Base-by-base conservation (phyloP, 768 basidiomycete genomes). In the Trametes coccinea region DNA sequence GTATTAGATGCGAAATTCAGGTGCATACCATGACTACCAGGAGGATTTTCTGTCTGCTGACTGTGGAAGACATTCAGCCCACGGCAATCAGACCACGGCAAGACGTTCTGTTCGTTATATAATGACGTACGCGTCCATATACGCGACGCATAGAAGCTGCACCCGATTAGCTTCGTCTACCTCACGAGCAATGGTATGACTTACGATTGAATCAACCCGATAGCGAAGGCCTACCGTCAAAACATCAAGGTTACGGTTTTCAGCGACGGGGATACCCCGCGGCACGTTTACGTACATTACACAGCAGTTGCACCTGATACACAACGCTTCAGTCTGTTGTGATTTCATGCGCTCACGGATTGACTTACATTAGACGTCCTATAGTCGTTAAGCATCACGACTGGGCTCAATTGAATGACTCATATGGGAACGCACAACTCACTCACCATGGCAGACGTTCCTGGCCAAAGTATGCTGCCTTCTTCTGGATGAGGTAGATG, bases 361-460 rank as follows among this genome's bases (percentile, higher is more conserved):
- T 9, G n/a, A 39, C 50, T 33, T 34, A 56, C 54, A 47, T 56
- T 56, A 3, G 54, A 56, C 3, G 54, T 56, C 54, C 54, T 56
- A 7, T 46, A 17, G 16, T 2, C 2, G n/a, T 16, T 33, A 1
- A 39, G 9, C 31, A 33, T 2, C 3, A 33, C 11, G 3, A 30
- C 5, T 16, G n/a, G 22, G 22, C 22, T 22, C 22, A 22, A 22
- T 22, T 22, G 22, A 22, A 22, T 22, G 22, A 22, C 22, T 22
- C 22, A 22, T 22, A 22, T 22, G 0, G 22, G 22, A 22, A 22
- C 22, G 22, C 22, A 2, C 7, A 30, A 16, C 3, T 1, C 3
- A 37, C 54, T 56, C 17, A 46, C 54, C 54, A 56, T 22, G 54
- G 54, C 54, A 56, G 31, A 47, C 44, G 54, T 14, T 56, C n/a